Evolutionary conservation across 2,329 filamentous ascomycete species (phyloP), one percentile per base, ranked within the genome.

Genomic region (Diaporthe caulivora): DNA sequence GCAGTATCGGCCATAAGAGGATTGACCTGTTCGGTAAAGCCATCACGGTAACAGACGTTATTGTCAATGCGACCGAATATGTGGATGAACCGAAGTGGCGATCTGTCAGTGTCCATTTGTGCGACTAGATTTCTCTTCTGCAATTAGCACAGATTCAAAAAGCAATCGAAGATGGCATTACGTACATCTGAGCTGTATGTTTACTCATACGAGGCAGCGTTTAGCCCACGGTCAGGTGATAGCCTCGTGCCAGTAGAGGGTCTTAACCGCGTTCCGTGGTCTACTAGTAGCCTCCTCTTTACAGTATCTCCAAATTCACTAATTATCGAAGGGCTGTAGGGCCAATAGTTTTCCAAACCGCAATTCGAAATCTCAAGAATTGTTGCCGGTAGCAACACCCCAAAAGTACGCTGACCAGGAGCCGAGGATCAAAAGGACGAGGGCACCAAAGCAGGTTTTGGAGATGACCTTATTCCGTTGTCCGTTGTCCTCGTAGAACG

Each of bases 331-430:
- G 37, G 11, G 7, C 37, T 13, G 13, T 6, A 10, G 9, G 37
- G 37, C 37, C 37, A 34, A 55, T 6, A 37, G 2, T 8, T 17
- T n/a, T 9, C n/a, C 34, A 26, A 26, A 31, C 2, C 24, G 7
- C 24, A 47, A 3, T 40, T 10, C 18, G 1, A 24, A 3, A 1
- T 24, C 21, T 44, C 24, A 65, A 31, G 44, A 51, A 34, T 87
- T 86, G 71, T 89, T 84, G 0, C 87, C 87, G 0, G 87, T 91
- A 5, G 86, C 87, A 2, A 88, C 84, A 10, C 90, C 89, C 89
- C 89, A 92, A 74, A 92, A 90, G 78, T 90, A 92, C 0, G 87
- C 89, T 11, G 77, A 80, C 87, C 88, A 90, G 2, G 83, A 83
- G 0, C 90, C 89, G 13, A 89, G 42, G 0, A 88, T 84, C 44